phyloP scores from a whole-genome alignment of 331 rosid genomes.

The Quercus tomentella region DNA sequence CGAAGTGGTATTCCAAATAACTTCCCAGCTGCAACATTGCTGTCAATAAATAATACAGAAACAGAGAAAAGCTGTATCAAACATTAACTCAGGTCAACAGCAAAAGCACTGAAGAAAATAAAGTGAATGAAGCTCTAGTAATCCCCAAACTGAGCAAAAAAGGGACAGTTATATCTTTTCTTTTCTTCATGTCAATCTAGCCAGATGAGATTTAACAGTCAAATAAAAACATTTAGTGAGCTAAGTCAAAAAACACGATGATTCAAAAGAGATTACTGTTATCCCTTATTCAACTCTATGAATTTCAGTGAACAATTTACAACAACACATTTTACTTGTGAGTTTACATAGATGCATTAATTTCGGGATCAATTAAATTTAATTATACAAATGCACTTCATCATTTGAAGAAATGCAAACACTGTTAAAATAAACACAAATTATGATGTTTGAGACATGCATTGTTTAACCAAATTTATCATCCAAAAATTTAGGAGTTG shows the following conservation, averaged over 20 bases:
- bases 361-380: no score
- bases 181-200: neutral
- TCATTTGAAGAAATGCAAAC: neutral
- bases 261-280: neutral
- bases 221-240: neutral
- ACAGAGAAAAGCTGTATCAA: slow-evolving; percentile 13
- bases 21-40: slow-evolving; percentile 91
- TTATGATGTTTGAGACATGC: neutral
- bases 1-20: slow-evolving; percentile 91
- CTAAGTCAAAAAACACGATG: neutral
- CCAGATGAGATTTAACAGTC: neutral
- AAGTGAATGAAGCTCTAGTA: neutral
- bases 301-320: neutral
- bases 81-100: slow-evolving; percentile 3
- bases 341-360: no score
- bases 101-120: slow-evolving; percentile 2
- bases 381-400: neutral
- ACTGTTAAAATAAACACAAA: neutral
- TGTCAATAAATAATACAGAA: slow-evolving; percentile 27
- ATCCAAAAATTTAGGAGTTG: neutral
- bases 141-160: neutral
- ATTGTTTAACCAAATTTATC: neutral
- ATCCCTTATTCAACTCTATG: no score
- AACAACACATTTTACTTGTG: neutral
- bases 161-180: neutral